Base-by-base conservation (phyloP, 2,329 filamentous ascomycete genomes). In the Hirsutella minnesotensis region DNA sequence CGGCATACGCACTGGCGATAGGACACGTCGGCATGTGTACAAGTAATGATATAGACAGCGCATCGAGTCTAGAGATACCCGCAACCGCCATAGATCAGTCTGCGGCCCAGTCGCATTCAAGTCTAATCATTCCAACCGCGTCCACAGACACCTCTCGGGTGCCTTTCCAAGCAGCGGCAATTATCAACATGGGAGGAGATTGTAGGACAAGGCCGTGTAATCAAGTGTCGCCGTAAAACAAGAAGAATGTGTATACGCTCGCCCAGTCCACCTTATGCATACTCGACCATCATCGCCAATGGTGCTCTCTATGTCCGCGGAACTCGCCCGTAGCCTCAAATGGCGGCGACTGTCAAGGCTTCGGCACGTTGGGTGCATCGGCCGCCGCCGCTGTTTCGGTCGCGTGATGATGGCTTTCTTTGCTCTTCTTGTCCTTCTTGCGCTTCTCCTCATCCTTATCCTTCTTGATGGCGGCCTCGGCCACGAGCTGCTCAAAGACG, bases 401-500 rank as follows among this genome's bases (percentile, higher is more conserved):
- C 19, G 46, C 47, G 40, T 57, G 57, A 52, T 65, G 67, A 30
- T 61, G 53, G 47, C 12, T 20, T 12, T 40, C 39, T 16, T 69
- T 58, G 35, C 66, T 60, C 49, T 70, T 67, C 53, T 71, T 69
- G 53, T 67, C 66, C 48, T 77, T 70, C 67, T 79, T 73, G 53
- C 66, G 67, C 62, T 78, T 78, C 59, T 87, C 83, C 44, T 85
- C 78, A 56, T 90, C 83, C 61, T 87, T 81, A 56, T 92, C 87
- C 66, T 95, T 95, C 75, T 96, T 96, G 42, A 88, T 83, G 44
- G 89, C 88, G 4, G 90, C 90, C 61, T 98, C 92, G 40, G 92
- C 89, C 63, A 98, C 94, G 44, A 98, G 80, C 64, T 96, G 88
- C 63, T 98, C 92, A 53, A 98, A 98, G 15, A 90, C 89, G 78